Evolutionary conservation across 768 basidiomycete species (phyloP).

Genomic region (Pleurotus eryngii): DNA sequence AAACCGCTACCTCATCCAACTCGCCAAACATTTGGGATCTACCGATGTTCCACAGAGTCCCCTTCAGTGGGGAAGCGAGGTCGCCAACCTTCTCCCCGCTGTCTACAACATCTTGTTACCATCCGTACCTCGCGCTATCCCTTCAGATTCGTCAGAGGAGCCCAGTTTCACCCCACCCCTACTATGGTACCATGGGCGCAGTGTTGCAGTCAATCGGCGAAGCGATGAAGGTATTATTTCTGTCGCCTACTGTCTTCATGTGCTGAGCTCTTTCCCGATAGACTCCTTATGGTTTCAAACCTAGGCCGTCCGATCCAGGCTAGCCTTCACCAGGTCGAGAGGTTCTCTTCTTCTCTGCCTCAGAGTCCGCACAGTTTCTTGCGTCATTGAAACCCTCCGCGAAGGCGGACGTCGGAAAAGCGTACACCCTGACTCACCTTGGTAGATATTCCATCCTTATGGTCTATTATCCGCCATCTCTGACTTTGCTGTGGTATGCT

Average conservation of each 20-base stretch:
- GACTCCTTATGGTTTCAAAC: conserved; percentile 12
- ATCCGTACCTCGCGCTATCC: conserved; percentile 13
- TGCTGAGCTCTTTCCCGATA: background rate
- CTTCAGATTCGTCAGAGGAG: conserved; percentile 11
- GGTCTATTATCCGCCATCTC: too few relatives aligned
- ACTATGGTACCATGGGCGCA: background rate
- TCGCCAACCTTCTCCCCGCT: conserved; percentile 16
- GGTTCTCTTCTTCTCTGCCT: conserved; percentile 9
- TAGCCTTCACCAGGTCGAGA: conserved; percentile 6
- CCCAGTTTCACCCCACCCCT: conserved; percentile 11
- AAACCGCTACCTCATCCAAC: conserved; percentile 12
- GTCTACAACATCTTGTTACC: conserved; percentile 11
- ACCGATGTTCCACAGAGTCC: background rate
- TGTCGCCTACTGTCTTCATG: too few relatives aligned
- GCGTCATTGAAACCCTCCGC: conserved; percentile 4
- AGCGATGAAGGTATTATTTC: too few relatives aligned
- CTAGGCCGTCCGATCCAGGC: background rate
- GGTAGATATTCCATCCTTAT: conserved; percentile 5
- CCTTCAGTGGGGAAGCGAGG: conserved; percentile 17
- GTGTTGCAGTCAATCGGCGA: too few relatives aligned
- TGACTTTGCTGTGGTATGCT: too few relatives aligned
- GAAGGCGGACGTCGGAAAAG: background rate
- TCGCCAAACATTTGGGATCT: conserved; percentile 1
- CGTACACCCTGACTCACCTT: conserved; percentile 14
- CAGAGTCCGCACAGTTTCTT: conserved; percentile 11